A percentile compares a stretch with the other conserved stretches of the same genome.
Evolutionary conservation across 1,284 basidiomycete species (phyloP).

Genomic region (Ganoderma lingzhi): DNA sequence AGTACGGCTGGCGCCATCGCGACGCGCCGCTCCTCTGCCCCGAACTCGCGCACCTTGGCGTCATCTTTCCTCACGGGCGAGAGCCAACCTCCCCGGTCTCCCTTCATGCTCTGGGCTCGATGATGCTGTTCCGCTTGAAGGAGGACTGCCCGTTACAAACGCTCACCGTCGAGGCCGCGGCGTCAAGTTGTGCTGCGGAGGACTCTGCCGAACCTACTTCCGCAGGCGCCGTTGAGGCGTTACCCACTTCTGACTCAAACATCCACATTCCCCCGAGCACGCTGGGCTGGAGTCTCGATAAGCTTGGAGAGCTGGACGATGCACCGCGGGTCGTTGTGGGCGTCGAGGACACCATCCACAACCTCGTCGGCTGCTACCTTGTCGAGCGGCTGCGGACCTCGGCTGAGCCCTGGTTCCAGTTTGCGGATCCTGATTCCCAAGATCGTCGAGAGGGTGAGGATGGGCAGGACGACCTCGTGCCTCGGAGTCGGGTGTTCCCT

Average conservation of each 20-base stretch:
- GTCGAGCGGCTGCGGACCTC: neutral
- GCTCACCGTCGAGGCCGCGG: neutral
- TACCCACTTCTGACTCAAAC: neutral
- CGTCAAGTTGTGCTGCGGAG: neutral
- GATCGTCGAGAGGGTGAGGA: neutral
- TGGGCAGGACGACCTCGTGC: neutral
- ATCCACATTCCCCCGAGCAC: neutral
- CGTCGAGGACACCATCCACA: constrained; percentile 7
- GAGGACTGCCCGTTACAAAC: neutral
- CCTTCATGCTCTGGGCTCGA: neutral
- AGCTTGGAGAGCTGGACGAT: neutral
- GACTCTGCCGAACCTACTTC: neutral
- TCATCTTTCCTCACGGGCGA: neutral
- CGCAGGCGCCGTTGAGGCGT: neutral
- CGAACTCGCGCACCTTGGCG: neutral
- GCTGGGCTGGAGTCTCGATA: neutral
- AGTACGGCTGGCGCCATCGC: neutral
- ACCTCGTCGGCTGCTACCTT: constrained; percentile 2
- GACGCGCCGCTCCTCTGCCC: constrained; percentile 3
- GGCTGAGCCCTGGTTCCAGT: neutral
- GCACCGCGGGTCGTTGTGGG: neutral
- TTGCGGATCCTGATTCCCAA: neutral
- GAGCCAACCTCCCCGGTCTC: neutral
- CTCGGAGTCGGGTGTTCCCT: neutral
- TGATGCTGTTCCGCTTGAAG: constrained; percentile 1